Percentiles rank a stretch among this genome's conserved stretches.
Evolutionary conservation across 805 yeast genomes (phyloP).

Genomic region (Candida cerambycidarum): DNA sequence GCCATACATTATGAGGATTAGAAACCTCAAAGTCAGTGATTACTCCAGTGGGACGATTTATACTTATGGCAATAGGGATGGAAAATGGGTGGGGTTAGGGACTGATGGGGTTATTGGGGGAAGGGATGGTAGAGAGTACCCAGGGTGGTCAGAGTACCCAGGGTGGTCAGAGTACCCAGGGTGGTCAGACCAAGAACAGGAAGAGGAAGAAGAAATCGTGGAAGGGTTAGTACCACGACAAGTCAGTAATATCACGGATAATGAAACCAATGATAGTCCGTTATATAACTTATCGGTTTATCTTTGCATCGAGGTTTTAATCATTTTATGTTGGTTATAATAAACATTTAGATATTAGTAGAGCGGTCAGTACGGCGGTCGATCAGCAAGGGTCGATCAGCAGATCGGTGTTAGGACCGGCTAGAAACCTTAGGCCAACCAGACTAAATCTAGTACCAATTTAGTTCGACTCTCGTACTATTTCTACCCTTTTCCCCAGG

Average conservation of each 20-base stretch:
- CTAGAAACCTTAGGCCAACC: too few relatives aligned
- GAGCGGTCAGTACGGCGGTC: too few relatives aligned
- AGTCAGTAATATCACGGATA: neutral
- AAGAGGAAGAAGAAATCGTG: too few relatives aligned
- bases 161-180: too few relatives aligned
- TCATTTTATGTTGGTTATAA: constrained; percentile 3
- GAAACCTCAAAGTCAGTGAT: constrained; percentile 23
- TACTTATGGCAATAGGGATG: constrained; percentile 24
- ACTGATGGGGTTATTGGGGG: constrained; percentile 13
- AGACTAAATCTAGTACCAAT: too few relatives aligned
- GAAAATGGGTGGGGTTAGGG: constrained; percentile 5
- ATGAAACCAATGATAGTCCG: neutral
- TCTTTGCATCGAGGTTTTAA: neutral
- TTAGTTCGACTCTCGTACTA: too few relatives aligned
- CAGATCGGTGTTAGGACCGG: too few relatives aligned
- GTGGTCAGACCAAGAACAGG: too few relatives aligned
- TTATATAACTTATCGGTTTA: neutral
- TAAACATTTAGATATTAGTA: too few relatives aligned
- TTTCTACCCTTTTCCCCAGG: too few relatives aligned
- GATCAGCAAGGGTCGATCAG: too few relatives aligned
- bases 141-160: too few relatives aligned
- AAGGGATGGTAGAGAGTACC: constrained; percentile 4
- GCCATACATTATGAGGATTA: constrained; percentile 35
- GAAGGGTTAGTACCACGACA: neutral
- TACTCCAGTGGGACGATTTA: constrained; percentile 30